phyloP scores from a whole-genome alignment of 345 rosid species.

The Citrus unshiu region DNA sequence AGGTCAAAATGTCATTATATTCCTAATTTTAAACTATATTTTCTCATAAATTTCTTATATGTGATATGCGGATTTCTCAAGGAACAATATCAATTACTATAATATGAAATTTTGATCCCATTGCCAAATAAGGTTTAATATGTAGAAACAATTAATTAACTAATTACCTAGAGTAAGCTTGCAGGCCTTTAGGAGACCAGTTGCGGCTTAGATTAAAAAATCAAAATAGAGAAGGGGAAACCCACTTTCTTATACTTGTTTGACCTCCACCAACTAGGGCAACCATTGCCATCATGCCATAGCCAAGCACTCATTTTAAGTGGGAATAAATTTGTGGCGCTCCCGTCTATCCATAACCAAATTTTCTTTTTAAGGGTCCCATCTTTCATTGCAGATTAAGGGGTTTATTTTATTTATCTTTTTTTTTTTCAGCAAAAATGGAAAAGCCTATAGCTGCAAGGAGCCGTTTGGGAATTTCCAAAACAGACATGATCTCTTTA shows the following conservation, averaged over 20 bases:
- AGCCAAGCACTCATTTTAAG: conserved; percentile 13
- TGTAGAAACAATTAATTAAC: not conserved
- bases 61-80: no score
- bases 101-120: not conserved
- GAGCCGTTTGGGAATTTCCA: not conserved
- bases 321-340: conserved; percentile 27
- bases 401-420: not conserved
- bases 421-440: not conserved
- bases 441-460: not conserved
- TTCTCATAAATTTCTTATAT: no score
- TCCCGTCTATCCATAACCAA: not conserved
- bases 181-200: conserved; percentile 46
- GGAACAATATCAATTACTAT: not conserved
- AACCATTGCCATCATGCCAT: conserved; percentile 25
- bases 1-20: no score
- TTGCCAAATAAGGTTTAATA: not conserved
- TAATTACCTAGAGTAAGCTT: not conserved
- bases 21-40: no score
- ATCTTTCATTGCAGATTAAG: not conserved
- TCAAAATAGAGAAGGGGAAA: not conserved
- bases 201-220: conserved; percentile 11
- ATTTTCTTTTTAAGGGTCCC: conserved; percentile 9
- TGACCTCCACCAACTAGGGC: conserved; percentile 41
- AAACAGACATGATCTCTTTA: not conserved
- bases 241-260: conserved; percentile 26